Conservation (phyloP, 257 asterid species). For the Ehretia macrophylla region DNA sequence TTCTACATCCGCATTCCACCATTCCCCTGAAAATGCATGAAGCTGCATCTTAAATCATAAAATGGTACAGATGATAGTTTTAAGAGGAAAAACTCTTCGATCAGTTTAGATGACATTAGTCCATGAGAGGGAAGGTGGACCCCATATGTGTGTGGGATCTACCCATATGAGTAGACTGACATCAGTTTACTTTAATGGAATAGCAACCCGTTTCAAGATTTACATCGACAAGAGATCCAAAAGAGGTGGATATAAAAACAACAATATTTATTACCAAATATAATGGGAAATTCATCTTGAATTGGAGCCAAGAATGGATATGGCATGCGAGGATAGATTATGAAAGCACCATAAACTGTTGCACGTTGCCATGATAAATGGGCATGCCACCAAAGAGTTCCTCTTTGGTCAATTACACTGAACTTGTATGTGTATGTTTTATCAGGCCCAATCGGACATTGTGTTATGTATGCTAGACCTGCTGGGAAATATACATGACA, state of each 20-base stretch:
- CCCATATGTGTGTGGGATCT: too few species aligned
- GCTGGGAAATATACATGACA: too few species aligned
- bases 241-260: neutral
- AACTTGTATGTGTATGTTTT: constrained; percentile 51
- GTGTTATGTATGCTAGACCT: constrained; percentile 71
- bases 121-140: too few species aligned
- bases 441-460: constrained; percentile 63
- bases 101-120: too few species aligned
- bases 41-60: neutral
- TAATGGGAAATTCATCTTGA: constrained; percentile 36
- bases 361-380: constrained; percentile 87
- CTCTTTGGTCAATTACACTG: constrained; percentile 48
- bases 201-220: too few species aligned
- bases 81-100: neutral
- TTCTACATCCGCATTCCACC: constrained; percentile 74
- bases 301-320: constrained; percentile 37
- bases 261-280: constrained; percentile 36
- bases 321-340: constrained; percentile 58
- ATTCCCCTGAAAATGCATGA: constrained; percentile 47
- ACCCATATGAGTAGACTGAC: too few species aligned
- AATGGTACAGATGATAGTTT: neutral
- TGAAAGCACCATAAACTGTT: constrained; percentile 70
- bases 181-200: too few species aligned
- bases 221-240: neutral
- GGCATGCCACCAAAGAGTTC: constrained; percentile 89